Evolutionary conservation across 2,329 filamentous ascomycete genomes (phyloP).

Genomic region (Tolypocladium nubicola): DNA sequence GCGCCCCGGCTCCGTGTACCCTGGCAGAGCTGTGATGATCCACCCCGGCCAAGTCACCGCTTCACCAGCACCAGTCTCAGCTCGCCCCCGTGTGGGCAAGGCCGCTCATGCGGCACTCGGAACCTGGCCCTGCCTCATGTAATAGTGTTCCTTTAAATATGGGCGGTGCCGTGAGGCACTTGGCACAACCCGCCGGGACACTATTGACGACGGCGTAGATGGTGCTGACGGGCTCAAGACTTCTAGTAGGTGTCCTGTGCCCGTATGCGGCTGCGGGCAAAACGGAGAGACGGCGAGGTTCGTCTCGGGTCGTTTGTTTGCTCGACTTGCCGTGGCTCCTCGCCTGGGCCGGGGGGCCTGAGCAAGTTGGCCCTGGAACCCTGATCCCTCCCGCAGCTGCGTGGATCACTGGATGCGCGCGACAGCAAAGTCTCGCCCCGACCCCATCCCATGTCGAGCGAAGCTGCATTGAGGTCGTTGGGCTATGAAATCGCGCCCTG

Average conservation of each 20-base stretch:
- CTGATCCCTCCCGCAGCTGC: conserved; percentile 5
- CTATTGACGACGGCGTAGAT: not conserved
- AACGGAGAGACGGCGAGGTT: not conserved
- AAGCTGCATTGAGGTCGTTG: not conserved
- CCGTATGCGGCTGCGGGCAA: not conserved
- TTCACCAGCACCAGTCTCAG: not conserved
- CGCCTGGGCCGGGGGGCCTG: not conserved
- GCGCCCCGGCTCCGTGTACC: not conserved
- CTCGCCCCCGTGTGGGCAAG: not conserved
- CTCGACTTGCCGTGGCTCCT: not conserved
- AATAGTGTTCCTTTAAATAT: not conserved
- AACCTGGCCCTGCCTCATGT: not conserved
- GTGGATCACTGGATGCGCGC: conserved; percentile 1
- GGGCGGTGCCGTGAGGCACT: not conserved
- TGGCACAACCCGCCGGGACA: not conserved
- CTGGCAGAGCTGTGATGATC: not conserved
- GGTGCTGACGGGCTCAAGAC: not conserved
- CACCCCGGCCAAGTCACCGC: not conserved
- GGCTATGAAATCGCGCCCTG: not conserved
- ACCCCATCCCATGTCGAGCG: not conserved
- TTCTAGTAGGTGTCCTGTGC: not conserved
- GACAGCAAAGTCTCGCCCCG: not conserved
- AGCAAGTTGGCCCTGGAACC: not conserved
- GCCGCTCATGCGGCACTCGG: not conserved
- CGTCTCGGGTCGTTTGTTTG: not conserved